These are phyloP conservation scores for Pluteus cervinus DNA, from an alignment of 768 basidiomycete species.

Conservation along the genomic window DNA sequence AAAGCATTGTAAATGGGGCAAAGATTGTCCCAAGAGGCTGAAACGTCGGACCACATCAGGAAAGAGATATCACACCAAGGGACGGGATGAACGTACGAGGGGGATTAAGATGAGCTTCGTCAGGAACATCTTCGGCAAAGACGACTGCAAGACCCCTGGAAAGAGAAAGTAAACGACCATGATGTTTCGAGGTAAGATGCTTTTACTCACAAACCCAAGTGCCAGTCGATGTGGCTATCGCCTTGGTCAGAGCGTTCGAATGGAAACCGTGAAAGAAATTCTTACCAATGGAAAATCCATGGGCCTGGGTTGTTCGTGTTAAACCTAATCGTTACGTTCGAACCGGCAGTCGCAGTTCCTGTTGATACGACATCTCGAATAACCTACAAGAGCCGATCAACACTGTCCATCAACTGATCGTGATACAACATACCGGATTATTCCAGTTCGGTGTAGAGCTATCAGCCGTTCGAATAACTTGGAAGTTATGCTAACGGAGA, in stretches of 20 bases:
- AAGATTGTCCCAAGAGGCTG: constrained; percentile 13
- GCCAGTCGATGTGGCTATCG: constrained; percentile 40
- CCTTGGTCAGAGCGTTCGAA: not conserved
- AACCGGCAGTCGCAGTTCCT: constrained; percentile 14
- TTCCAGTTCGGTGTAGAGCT: constrained; percentile 32
- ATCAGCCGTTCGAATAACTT: constrained; percentile 36
- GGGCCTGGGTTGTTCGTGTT: constrained; percentile 59
- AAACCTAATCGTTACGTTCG: constrained; percentile 50
- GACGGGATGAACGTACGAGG: constrained; percentile 14
- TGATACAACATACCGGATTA: constrained; percentile 54
- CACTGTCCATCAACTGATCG: too few relatives aligned
- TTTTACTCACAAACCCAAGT: constrained; percentile 29
- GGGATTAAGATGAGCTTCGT: constrained; percentile 11
- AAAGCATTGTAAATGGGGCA: constrained; percentile 7
- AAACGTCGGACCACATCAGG: not conserved
- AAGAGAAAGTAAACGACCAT: not conserved
- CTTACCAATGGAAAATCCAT: constrained; percentile 34
- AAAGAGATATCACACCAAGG: not conserved
- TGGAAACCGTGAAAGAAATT: constrained; percentile 1
- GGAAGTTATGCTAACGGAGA: constrained; percentile 30
- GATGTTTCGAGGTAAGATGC: not conserved
- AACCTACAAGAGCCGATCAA: too few relatives aligned
- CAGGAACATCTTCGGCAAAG: constrained; percentile 25
- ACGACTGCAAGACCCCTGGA: constrained; percentile 26
- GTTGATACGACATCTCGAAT: constrained; percentile 31